Percentiles rank a stretch among this genome's conserved stretches.
phyloP scores from a whole-genome alignment of 2,329 filamentous ascomycete species.

The Aphanocladium album region DNA sequence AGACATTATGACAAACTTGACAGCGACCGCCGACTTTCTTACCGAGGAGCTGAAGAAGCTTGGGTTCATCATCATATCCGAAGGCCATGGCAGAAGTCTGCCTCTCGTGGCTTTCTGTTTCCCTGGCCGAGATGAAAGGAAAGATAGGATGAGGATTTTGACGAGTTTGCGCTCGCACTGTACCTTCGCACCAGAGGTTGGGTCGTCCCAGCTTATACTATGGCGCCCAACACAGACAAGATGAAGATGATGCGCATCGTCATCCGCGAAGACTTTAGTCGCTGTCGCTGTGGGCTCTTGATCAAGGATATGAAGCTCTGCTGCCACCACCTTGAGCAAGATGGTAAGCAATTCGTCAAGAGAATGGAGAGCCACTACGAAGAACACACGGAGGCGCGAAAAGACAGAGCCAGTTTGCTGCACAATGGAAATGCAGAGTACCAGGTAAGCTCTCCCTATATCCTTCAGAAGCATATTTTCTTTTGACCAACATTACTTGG shows the following conservation, averaged over 20 bases:
- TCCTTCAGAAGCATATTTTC: background rate
- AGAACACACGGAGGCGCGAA: constrained; percentile 48
- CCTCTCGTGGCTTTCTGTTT: constrained; percentile 89
- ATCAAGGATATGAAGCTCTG: constrained; percentile 76
- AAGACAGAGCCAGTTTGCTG: constrained; percentile 48
- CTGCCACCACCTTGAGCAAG: constrained; percentile 61
- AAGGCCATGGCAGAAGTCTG: constrained; percentile 70
- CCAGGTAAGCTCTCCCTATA: background rate
- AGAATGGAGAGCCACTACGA: constrained; percentile 63
- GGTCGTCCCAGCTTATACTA: constrained; percentile 95
- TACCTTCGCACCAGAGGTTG: constrained; percentile 81
- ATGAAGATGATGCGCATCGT: constrained; percentile 92
- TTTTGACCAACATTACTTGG: constrained; percentile 37
- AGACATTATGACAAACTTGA: constrained; percentile 90
- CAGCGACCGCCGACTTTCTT: constrained; percentile 82
- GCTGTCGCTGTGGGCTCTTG: constrained; percentile 72
- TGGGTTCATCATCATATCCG: constrained; percentile 84
- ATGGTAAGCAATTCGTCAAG: constrained; percentile 67
- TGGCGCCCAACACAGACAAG: constrained; percentile 82
- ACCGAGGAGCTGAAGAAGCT: constrained; percentile 64
- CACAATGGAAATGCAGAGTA: constrained; percentile 22
- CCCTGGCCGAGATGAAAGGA: constrained; percentile 44
- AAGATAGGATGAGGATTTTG: constrained; percentile 51
- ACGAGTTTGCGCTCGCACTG: constrained; percentile 76
- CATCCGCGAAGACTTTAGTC: constrained; percentile 86